A percentile compares a stretch with the other conserved stretches of the same genome.
Evolutionary conservation across 2,329 filamentous ascomycete species (phyloP).

Genomic region (Myrmaecium sp.): DNA sequence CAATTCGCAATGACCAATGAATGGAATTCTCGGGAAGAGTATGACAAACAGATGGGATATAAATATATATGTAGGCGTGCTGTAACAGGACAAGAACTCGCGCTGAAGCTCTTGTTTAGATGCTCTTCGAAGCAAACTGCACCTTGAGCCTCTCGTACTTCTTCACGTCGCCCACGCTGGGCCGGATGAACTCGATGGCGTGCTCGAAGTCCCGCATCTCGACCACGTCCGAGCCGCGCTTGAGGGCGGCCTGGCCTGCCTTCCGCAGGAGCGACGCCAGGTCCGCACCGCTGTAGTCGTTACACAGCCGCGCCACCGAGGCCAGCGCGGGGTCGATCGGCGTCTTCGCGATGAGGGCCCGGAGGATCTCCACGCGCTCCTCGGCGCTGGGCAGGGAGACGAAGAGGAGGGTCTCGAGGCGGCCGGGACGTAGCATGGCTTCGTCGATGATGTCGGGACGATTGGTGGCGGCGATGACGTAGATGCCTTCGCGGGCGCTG

Average conservation of each 20-base stretch:
- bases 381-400: slow-evolving; percentile 67
- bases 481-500: slow-evolving; percentile 65
- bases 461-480: slow-evolving; percentile 90
- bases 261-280: slow-evolving; percentile 40
- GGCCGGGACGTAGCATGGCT: slow-evolving; percentile 82
- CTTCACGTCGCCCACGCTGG: slow-evolving; percentile 39
- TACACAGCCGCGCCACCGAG: slow-evolving; percentile 54
- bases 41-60: too few relatives aligned
- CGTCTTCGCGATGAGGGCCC: slow-evolving; percentile 42
- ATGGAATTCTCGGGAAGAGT: too few relatives aligned
- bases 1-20: too few relatives aligned
- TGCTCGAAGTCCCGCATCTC: slow-evolving; percentile 29
- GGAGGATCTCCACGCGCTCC: slow-evolving; percentile 74
- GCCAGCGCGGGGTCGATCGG: slow-evolving; percentile 39
- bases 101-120: too few relatives aligned
- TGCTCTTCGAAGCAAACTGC: slow-evolving; percentile 24
- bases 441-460: slow-evolving; percentile 91
- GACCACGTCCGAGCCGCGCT: slow-evolving; percentile 27
- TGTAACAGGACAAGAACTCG: too few relatives aligned
- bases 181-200: slow-evolving; percentile 25
- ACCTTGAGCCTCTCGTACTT: slow-evolving; percentile 39
- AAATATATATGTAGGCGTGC: too few relatives aligned
- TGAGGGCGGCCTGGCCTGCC: slow-evolving; percentile 40
- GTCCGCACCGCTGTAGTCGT: slow-evolving; percentile 60
- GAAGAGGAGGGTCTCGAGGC: slow-evolving; percentile 75